These are phyloP conservation scores for Rhynchospora breviuscula DNA, from an alignment of 176 grass and related monocot genomes.

Conservation along the genomic window DNA sequence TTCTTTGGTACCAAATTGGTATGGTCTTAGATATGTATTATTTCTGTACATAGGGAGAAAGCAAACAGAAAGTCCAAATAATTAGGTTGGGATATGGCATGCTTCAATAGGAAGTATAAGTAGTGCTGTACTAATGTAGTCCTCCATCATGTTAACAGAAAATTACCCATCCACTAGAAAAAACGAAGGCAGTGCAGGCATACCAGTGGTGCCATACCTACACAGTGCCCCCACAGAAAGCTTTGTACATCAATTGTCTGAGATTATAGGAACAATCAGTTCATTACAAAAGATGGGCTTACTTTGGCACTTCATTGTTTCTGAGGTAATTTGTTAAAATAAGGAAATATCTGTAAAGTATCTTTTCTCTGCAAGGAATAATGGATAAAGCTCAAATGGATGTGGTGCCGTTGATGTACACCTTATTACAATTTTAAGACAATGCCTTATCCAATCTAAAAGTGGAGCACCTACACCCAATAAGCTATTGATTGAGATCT, in stretches of 20 bases:
- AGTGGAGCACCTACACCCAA: too few relatives aligned
- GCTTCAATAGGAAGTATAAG: not conserved
- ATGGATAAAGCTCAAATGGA: too few relatives aligned
- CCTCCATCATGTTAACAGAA: constrained; percentile 49
- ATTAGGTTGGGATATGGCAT: not conserved
- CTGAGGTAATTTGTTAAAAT: constrained; percentile 43
- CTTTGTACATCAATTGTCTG: constrained; percentile 67
- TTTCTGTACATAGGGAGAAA: not conserved
- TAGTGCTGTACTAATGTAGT: constrained; percentile 22
- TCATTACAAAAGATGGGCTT: constrained; percentile 78
- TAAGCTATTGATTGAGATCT: too few relatives aligned
- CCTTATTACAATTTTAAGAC: too few relatives aligned
- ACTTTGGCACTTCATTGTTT: constrained; percentile 67
- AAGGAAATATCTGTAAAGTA: constrained; percentile 14
- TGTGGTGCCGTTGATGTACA: too few relatives aligned
- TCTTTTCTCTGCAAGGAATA: not conserved
- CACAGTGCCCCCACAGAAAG: constrained; percentile 86
- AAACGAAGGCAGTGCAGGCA: constrained; percentile 28
- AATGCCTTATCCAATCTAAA: too few relatives aligned
- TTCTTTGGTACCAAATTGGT: not conserved
- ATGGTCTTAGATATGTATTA: not conserved
- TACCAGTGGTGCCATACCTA: constrained; percentile 46
- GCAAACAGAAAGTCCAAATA: not conserved
- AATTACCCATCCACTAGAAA: constrained; percentile 29
- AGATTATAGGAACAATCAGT: constrained; percentile 63